These are phyloP conservation scores for Ophiostoma triangulosporum DNA, from an alignment of 2,329 filamentous ascomycete species.

Conservation along the genomic window DNA sequence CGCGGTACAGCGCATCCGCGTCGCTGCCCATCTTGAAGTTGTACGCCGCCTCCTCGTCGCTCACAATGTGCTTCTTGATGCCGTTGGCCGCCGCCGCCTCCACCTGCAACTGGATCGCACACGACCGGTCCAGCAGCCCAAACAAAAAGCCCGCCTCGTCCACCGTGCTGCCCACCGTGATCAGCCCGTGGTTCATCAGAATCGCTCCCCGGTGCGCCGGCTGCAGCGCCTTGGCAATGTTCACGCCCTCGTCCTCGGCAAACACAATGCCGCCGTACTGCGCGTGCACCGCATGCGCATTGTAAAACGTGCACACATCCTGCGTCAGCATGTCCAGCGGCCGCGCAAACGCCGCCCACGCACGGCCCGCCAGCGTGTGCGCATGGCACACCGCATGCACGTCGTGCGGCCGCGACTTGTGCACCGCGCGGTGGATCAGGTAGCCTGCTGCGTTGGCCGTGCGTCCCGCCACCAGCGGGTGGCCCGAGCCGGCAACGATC, in stretches of 20 bases:
- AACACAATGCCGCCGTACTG: slow-evolving; percentile 48
- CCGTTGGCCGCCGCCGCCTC: slow-evolving; percentile 38
- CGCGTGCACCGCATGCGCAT: slow-evolving; percentile 41
- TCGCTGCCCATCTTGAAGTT: slow-evolving; percentile 32
- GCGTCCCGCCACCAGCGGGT: slow-evolving; percentile 36
- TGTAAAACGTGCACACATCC: slow-evolving; percentile 41
- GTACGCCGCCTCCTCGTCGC: slow-evolving; percentile 25
- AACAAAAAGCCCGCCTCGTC: slow-evolving; percentile 51
- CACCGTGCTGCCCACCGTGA: slow-evolving; percentile 46
- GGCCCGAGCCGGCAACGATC: slow-evolving; percentile 30
- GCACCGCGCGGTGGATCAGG: slow-evolving; percentile 43
- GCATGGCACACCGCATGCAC: slow-evolving; percentile 45
- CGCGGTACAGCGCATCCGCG: slow-evolving; percentile 30
- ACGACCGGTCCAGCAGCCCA: slow-evolving; percentile 48
- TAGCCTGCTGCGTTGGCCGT: slow-evolving; percentile 44
- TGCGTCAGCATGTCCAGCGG: slow-evolving; percentile 47
- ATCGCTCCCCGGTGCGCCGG: slow-evolving; percentile 45
- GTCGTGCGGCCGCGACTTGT: slow-evolving; percentile 39
- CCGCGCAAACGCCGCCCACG: slow-evolving; percentile 40
- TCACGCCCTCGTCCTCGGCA: slow-evolving; percentile 38
- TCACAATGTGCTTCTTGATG: slow-evolving; percentile 18
- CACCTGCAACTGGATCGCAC: slow-evolving; percentile 47
- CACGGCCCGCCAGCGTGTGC: slow-evolving; percentile 40
- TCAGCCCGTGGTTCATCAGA: slow-evolving; percentile 47
- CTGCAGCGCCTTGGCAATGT: slow-evolving; percentile 28